Evolutionary conservation across 169 alveolate species (phyloP), one percentile per base, ranked within the genome.

Genomic region (Eimeria necatrix): DNA sequence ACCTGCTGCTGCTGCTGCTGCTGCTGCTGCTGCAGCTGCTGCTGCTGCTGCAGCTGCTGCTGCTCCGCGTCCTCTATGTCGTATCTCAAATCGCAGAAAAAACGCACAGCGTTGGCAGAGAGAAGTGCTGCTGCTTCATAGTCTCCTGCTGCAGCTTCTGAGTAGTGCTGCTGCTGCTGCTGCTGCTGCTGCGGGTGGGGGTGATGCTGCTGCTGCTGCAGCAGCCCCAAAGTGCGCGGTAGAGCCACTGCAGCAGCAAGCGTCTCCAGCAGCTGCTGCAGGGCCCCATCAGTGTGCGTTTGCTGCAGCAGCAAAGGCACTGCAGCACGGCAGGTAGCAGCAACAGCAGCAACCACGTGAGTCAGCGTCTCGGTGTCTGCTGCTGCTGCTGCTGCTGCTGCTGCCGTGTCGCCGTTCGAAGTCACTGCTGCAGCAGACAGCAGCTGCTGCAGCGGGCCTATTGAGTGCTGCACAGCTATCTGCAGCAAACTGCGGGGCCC

Each of bases 191-290:
- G 68, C 4, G 68, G 68, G 20, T 14, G 20, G 41, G 41, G 2
- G 41, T 32, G 41, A 1, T 56, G 68, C 68, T 56, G 68, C 22
- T 18, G 68, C 12, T 56, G 20, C 12, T 1, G 68, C 68, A 56
- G 68, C 68, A 56, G 2, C 22, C 68, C 68, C 68, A 56, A 18
- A 0, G 68, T 56, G 22, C 68, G 68, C 68, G 68, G 68, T 10
- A 56, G 68, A 10, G 68, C 68, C 12, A 56, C 68, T 10, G 68
- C 68, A 18, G 68, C 68, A 2, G 68, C 68, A 56, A 56, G 68
- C 68, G 68, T 56, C 68, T 56, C 68, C 20, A 56, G 68, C 68
- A 56, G 68, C 68, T 56, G 68, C 68, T 56, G 68, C 68, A 56
- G 20, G 22, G 12, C 68, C 12, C 22, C 68, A 2, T 56, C 68